These are phyloP conservation scores for Chytriomyces confervae DNA, from an alignment of 192 early-diverging fungal genomes.

Conservation along the genomic window DNA sequence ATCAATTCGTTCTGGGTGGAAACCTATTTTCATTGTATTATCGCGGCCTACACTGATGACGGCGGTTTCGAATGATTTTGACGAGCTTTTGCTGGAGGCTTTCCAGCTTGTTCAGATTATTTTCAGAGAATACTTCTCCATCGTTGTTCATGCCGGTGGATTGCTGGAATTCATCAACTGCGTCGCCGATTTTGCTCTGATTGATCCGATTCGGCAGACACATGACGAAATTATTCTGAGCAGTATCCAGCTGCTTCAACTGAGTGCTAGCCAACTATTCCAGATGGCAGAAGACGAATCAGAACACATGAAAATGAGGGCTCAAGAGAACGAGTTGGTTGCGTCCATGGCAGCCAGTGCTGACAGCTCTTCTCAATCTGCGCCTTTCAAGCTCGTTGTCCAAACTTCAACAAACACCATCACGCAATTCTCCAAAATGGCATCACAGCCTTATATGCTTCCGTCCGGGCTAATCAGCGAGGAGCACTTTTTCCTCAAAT, in stretches of 20 bases:
- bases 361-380: background rate
- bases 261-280: conserved; percentile 49
- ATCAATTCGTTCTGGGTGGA: conserved; percentile 81
- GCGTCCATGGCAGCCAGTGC: background rate
- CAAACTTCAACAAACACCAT: background rate
- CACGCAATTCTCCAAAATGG: conserved; percentile 18
- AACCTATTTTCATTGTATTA: conserved; percentile 60
- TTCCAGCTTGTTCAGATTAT: conserved; percentile 74
- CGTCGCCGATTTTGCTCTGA: conserved; percentile 56
- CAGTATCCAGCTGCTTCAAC: conserved; percentile 55
- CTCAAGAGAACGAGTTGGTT: background rate
- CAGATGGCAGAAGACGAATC: conserved; percentile 42
- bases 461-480: conserved; percentile 53
- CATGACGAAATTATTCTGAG: conserved; percentile 58
- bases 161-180: conserved; percentile 59
- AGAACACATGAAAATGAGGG: conserved; percentile 15
- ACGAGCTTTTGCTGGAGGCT: conserved; percentile 74
- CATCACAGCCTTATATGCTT: conserved; percentile 47
- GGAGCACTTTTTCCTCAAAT: conserved; percentile 63
- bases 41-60: conserved; percentile 64
- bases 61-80: conserved; percentile 65
- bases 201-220: conserved; percentile 34
- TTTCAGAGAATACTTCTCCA: conserved; percentile 66
- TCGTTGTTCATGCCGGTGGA: conserved; percentile 62
- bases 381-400: conserved; percentile 15